phyloP scores from a whole-genome alignment of 441 rosid species.

The Mallotus japonicus region DNA sequence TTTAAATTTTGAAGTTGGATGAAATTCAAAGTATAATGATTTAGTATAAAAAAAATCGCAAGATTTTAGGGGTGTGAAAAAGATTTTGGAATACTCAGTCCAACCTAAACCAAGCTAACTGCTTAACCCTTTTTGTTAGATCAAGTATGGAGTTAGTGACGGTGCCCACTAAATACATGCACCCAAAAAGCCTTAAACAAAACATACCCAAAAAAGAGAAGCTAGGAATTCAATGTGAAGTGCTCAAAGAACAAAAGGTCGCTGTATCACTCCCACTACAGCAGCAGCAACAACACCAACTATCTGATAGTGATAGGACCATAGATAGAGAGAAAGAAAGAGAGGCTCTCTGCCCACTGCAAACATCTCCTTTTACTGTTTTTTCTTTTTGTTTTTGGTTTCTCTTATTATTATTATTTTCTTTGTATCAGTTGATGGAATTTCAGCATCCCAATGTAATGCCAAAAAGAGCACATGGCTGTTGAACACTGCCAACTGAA shows the following conservation, averaged over 20 bases:
- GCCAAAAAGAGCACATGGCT: slow-evolving; percentile 26
- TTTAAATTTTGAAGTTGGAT: background rate
- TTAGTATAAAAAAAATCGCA: background rate
- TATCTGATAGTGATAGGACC: slow-evolving; percentile 44
- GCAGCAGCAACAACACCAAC: background rate
- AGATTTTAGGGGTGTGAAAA: background rate
- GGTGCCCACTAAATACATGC: background rate
- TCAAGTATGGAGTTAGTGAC: background rate
- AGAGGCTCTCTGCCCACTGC: slow-evolving; percentile 37
- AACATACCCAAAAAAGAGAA: background rate
- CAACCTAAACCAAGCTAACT: background rate
- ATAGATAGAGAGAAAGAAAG: background rate
- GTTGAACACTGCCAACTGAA: slow-evolving; percentile 27
- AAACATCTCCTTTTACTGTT: background rate
- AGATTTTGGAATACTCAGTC: background rate
- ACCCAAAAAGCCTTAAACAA: background rate
- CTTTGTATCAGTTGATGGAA: slow-evolving; percentile 34
- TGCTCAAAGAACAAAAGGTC: background rate
- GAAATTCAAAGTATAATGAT: background rate
- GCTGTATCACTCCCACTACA: background rate
- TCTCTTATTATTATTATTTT: background rate
- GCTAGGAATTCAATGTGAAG: background rate
- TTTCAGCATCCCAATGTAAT: slow-evolving; percentile 52
- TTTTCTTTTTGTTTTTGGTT: background rate
- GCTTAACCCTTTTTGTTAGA: background rate